phyloP scores from a whole-genome alignment of 768 basidiomycete genomes.

The Tylopilus sp. region DNA sequence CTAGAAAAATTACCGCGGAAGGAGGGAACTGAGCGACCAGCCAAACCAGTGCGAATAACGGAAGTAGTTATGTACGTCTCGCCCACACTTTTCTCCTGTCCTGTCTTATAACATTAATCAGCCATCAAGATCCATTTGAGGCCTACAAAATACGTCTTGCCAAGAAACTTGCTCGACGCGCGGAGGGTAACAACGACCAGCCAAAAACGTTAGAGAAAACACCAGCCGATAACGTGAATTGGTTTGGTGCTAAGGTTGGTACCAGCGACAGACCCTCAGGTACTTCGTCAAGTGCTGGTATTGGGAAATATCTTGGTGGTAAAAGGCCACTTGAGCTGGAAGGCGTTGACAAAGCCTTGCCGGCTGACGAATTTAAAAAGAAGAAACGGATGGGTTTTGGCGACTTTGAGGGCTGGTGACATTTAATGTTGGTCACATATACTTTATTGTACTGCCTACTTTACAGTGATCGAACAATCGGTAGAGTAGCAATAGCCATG shows the following conservation, averaged over 20 bases:
- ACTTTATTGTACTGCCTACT: conserved; percentile 4
- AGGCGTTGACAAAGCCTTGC: conserved; percentile 12
- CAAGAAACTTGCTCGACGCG: conserved; percentile 60
- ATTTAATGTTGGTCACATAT: neutral
- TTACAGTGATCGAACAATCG: conserved; percentile 6
- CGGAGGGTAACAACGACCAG: conserved; percentile 28
- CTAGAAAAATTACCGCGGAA: conserved; percentile 80
- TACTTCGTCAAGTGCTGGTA: conserved; percentile 37
- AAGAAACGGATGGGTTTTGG: conserved; percentile 87
- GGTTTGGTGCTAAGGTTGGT: conserved; percentile 88
- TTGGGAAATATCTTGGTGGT: conserved; percentile 77
- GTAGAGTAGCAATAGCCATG: conserved; percentile 5
- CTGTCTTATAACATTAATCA: conserved; percentile 29
- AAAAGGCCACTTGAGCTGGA: conserved; percentile 43
- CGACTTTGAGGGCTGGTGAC: conserved; percentile 80
- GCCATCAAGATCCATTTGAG: conserved; percentile 94
- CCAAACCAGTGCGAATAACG: conserved; percentile 81
- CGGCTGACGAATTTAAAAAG: conserved; percentile 60
- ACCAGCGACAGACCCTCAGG: conserved; percentile 34
- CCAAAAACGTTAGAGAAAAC: conserved; percentile 44
- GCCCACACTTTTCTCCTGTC: neutral
- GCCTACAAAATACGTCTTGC: conserved; percentile 82
- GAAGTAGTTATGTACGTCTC: conserved; percentile 77
- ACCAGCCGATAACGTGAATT: conserved; percentile 69
- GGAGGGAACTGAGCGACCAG: conserved; percentile 82